Evolutionary conservation across 768 basidiomycete species (phyloP).

Genomic region (Serpula lacrymans): DNA sequence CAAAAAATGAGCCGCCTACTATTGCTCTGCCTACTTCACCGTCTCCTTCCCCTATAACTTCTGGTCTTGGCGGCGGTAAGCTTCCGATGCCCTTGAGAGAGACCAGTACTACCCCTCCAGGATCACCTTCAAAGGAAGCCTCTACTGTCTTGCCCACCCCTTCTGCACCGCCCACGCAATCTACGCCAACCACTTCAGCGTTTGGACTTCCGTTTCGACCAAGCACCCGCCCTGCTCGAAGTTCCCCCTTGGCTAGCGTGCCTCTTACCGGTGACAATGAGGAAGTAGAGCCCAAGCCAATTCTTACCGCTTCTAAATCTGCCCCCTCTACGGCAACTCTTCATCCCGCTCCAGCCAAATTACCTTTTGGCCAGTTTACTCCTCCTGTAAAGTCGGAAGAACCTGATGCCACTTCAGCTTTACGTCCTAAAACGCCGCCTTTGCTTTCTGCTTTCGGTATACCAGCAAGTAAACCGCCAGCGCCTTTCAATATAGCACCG

Average conservation of each 20-base stretch:
- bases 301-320: constrained; percentile 12
- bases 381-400: constrained; percentile 17
- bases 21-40: constrained; percentile 34
- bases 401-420: constrained; percentile 15
- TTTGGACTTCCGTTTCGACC: constrained; percentile 51
- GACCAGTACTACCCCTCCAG: constrained; percentile 60
- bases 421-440: constrained; percentile 50
- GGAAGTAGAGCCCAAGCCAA: constrained; percentile 24
- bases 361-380: constrained; percentile 32
- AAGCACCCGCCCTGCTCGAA: constrained; percentile 65
- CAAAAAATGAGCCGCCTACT: constrained; percentile 48
- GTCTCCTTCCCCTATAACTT: constrained; percentile 28
- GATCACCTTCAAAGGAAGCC: constrained; percentile 49
- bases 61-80: constrained; percentile 14
- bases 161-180: constrained; percentile 11
- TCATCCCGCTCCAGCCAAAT: constrained; percentile 40
- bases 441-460: constrained; percentile 31
- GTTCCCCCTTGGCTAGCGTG: constrained; percentile 68
- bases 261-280: constrained; percentile 48
- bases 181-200: constrained; percentile 27
- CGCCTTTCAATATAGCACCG: constrained; percentile 12
- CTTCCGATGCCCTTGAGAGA: constrained; percentile 31
- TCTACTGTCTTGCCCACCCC: constrained; percentile 13
- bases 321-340: constrained; percentile 24
- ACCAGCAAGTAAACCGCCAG: constrained; percentile 8